Base-by-base conservation (phyloP, 129 eudicot genomes). In the Centella asiatica region DNA sequence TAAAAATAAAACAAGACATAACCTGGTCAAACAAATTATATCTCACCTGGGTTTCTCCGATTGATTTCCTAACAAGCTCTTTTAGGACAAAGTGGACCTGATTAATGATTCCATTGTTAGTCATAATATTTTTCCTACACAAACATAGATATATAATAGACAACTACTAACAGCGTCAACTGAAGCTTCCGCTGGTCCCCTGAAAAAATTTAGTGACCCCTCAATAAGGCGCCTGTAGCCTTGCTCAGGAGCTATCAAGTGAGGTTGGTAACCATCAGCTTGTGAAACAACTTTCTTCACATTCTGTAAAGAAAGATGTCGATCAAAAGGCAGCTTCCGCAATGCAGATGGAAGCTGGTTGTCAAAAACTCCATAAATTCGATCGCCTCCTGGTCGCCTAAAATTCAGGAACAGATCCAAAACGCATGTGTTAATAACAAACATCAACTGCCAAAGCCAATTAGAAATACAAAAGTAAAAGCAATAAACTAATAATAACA, bases 341-440 rank as follows among this genome's bases (percentile, higher is more conserved):
- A 87, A 75, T 65, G 95, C 93, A 67, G 84, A 73, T 33, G 92
- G 95, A 67, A 87, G 85, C 68, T 83, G 88, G 73, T 77, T 64
- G 72, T 87, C 88, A 69, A 87, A 87, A 65, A 83, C 95, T 61
- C 80, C 84, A 81, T 87, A 81, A 34, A 87, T 81, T 67, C 78
- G 77, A 59, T 87, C 88, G 40, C 95, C 95, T 36, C 92, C 95
- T 0, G 95, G 74, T 56, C 95, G 88, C 57, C 93, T 87, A 70
- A 26, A 33, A 56, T 19, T 60, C 1, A 34, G 34, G 25, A 44
- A 70, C 39, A 74, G 34, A 40, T 44, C 19, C 39, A n/a, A 44
- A 74, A 42, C 26, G 8, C 15, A 46, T 7, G 25, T 34, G 61
- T 62, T 19, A 37, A 26, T n/a, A 44, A 23, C 36, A 34, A 25